Conservation (phyloP, 2,329 filamentous ascomycete species). For the Epichloe bromicola region DNA sequence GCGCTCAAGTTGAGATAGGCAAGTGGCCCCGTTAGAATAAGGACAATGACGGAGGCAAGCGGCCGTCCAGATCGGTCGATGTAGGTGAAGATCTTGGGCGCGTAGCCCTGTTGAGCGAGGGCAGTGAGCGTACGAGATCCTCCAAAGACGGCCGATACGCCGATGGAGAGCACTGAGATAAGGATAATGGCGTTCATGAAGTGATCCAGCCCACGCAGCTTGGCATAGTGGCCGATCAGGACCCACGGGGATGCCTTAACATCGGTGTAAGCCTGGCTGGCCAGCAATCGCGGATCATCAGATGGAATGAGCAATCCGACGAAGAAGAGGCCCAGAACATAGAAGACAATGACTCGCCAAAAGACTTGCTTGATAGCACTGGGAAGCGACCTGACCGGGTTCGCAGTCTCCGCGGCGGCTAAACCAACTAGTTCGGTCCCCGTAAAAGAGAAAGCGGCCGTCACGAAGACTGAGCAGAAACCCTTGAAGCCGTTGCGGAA, state of each 20-base stretch:
- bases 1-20: constrained; percentile 33
- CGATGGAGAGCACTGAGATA: constrained; percentile 40
- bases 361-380: constrained; percentile 66
- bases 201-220: constrained; percentile 32
- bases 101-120: constrained; percentile 43
- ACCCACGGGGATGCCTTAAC: constrained; percentile 35
- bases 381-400: constrained; percentile 59
- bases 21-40: constrained; percentile 33
- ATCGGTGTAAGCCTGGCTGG: constrained; percentile 30
- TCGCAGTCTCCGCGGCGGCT: constrained; percentile 53
- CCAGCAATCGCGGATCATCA: constrained; percentile 30
- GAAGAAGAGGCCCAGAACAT: constrained; percentile 35
- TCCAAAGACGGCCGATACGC: constrained; percentile 41
- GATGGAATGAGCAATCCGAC: constrained; percentile 33
- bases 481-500: constrained; percentile 61
- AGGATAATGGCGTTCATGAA: constrained; percentile 43
- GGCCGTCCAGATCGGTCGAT: constrained; percentile 41
- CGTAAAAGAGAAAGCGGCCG: constrained; percentile 51
- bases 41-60: constrained; percentile 29
- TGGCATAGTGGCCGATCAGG: constrained; percentile 33
- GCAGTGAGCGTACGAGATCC: constrained; percentile 42
- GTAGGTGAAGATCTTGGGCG: constrained; percentile 39
- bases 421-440: constrained; percentile 59
- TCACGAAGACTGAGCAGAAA: constrained; percentile 56
- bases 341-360: constrained; percentile 40